Evolutionary conservation across 352 stramenopile genomes (phyloP), one percentile per base, ranked within the genome.

Genomic region (Pythium aphanidermatum): DNA sequence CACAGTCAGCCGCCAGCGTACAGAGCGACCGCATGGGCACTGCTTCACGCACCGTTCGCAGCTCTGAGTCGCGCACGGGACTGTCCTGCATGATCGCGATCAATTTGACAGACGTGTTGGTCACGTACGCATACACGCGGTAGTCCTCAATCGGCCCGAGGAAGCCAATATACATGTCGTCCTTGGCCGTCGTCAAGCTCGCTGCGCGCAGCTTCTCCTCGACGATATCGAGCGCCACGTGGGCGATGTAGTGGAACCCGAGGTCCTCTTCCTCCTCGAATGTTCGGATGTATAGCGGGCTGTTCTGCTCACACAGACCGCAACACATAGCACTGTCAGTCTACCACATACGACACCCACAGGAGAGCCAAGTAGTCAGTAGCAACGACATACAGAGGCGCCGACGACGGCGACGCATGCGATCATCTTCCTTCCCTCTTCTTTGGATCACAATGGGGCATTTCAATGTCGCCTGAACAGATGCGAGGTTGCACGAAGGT

Each of bases 91-190:
- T 52, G 41, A 94, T 79, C 34, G 63, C 76, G 5, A 94, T 65
- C 40, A 92, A 75, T 62, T 94, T 94, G 58, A 86, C 67, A 10
- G 74, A 79, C 42, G 79, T 91, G 64, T 92, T 94, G 55, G 82
- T 92, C 39, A 92, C 74, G 55, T 94, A 94, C 14, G 55, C 69
- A 27, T 55, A 94, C 55, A 88, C 75, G 46, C 77, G 69, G 55
- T 89, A 94, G 66, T 94, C 82, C 41, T 94, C 82, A 27, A 94
- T 80, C 9, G 82, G 76, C 0, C 77, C 79, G 4, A 94, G 71
- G 43, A 91, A 92, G 14, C 82, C 82, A 33, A 94, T 55, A 37
- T 86, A 92, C 82, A 92, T 88, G 63, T 94, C 77, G 56, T 94
- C 74, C 40, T 86, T 86, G 30, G 74, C 64, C 24, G 51, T 63